Conservation (phyloP, 140 eudicot genomes). For the Eryngium alpinum region DNA sequence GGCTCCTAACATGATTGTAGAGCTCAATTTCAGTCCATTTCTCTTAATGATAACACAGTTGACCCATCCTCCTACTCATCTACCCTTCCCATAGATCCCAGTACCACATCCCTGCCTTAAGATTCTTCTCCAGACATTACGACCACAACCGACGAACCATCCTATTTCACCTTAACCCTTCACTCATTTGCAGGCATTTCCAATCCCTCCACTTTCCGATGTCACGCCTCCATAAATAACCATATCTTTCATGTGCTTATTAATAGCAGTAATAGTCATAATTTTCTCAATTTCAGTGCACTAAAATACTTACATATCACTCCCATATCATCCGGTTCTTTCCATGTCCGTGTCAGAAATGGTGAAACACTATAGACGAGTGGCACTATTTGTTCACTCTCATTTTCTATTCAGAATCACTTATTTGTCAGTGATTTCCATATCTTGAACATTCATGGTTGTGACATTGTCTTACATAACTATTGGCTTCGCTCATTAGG, state of each 20-base stretch:
- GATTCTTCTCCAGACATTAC: neutral
- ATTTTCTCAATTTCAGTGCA: neutral
- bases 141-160: neutral
- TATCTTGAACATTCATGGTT: neutral
- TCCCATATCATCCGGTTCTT: neutral
- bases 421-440: neutral
- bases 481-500: neutral
- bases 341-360: neutral
- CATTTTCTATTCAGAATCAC: neutral
- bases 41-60: neutral
- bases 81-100: neutral
- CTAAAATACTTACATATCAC: neutral
- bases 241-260: neutral
- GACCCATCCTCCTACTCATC: neutral
- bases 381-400: neutral
- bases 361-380: neutral
- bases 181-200: neutral
- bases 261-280: neutral
- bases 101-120: neutral
- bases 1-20: neutral
- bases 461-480: neutral
- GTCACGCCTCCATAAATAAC: neutral
- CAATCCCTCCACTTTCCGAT: neutral
- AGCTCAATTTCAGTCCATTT: neutral
- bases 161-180: neutral